Conservation (phyloP, 495 filamentous ascomycete species). For the Tuber brumale region DNA sequence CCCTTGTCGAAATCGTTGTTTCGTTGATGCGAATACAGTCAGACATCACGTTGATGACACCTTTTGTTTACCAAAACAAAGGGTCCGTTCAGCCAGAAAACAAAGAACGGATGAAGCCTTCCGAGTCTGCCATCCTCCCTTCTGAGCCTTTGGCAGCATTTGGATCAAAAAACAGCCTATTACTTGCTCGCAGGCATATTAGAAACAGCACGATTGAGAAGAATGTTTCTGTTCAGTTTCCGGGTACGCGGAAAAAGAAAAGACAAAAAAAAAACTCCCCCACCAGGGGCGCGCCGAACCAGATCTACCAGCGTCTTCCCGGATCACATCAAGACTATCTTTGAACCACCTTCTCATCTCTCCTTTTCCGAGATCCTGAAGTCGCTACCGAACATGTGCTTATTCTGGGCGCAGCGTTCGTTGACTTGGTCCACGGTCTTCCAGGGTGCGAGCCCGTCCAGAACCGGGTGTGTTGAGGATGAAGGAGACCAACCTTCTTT, state of each 20-base stretch:
- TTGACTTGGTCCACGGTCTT: background rate
- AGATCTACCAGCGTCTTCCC: conserved; percentile 65
- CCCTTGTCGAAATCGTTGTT: background rate
- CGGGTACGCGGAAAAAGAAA: background rate
- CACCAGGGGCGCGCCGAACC: background rate
- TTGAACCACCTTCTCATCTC: conserved; percentile 53
- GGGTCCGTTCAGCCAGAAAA: background rate
- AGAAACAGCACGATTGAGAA: background rate
- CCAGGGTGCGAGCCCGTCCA: too few species aligned
- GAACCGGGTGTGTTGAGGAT: background rate
- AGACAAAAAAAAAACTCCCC: background rate
- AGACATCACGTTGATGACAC: background rate
- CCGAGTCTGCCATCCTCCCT: background rate
- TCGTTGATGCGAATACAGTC: background rate
- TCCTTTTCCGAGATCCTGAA: conserved; percentile 58
- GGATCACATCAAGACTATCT: conserved; percentile 68
- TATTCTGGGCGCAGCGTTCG: conserved; percentile 15
- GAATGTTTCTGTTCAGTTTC: background rate
- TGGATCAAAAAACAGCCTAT: background rate
- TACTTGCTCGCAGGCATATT: background rate
- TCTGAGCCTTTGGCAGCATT: background rate
- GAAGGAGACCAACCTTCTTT: conserved; percentile 46
- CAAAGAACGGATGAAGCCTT: background rate
- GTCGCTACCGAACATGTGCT: conserved; percentile 91
- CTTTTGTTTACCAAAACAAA: background rate